Percentiles rank a stretch among this genome's conserved stretches.
phyloP scores from a whole-genome alignment of 148 eudicot genomes.

The Vaccinium macrocarpon region DNA sequence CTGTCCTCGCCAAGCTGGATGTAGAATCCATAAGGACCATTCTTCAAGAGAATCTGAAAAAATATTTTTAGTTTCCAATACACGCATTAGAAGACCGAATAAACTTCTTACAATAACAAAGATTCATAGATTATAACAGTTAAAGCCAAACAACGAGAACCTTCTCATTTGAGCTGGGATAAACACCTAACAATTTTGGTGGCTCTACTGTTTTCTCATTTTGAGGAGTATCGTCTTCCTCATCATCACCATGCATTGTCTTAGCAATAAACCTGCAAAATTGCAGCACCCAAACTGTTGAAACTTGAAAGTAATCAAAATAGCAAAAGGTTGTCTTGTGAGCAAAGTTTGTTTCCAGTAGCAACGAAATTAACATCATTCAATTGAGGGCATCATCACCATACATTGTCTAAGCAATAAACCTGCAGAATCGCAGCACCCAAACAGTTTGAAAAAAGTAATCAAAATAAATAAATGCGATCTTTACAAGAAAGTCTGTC shows the following conservation, averaged over 20 bases:
- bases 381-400: conserved; percentile 50
- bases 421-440: conserved; percentile 42
- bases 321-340: neutral
- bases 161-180: conserved; percentile 78
- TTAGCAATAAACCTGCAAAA: conserved; percentile 77
- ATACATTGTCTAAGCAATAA: conserved; percentile 75
- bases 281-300: neutral
- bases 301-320: neutral
- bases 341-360: neutral
- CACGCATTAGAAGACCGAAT: neutral
- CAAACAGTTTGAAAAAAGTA: neutral
- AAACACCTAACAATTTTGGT: conserved; percentile 78
- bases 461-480: neutral
- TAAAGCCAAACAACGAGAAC: conserved; percentile 28
- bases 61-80: neutral
- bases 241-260: conserved; percentile 83
- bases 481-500: too few species aligned
- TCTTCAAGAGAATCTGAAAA: conserved; percentile 68
- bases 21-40: conserved; percentile 88
- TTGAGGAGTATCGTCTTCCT: conserved; percentile 58
- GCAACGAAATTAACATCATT: neutral
- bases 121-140: neutral
- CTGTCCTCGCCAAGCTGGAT: conserved; percentile 96
- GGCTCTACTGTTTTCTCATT: conserved; percentile 45
- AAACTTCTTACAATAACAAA: neutral